Percentiles rank a stretch among this genome's conserved stretches.
Conservation (phyloP, 768 basidiomycete species). For the Baorangia bicolor region DNA sequence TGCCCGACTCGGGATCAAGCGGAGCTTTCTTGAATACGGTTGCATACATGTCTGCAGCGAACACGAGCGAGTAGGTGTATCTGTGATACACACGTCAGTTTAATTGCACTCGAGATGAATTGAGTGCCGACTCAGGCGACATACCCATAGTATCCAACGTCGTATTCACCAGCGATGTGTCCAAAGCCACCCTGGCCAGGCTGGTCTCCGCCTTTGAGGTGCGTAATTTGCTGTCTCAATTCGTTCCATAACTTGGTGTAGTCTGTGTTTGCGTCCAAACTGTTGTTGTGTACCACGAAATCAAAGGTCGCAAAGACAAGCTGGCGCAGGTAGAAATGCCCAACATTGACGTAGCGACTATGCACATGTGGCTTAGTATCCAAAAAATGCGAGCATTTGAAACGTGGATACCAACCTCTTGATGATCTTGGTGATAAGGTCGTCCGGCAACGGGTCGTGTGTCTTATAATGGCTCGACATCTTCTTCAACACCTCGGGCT, state of each 20-base stretch:
- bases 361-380: neutral
- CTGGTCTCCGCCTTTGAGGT: conserved; percentile 59
- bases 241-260: conserved; percentile 75
- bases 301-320: conserved; percentile 58
- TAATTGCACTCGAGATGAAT: neutral
- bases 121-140: neutral
- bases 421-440: conserved; percentile 71
- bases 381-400: neutral
- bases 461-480: conserved; percentile 81
- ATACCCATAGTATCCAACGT: conserved; percentile 64
- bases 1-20: conserved; percentile 62
- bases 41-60: conserved; percentile 56
- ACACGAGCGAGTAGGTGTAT: conserved; percentile 73
- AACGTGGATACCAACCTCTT: conserved; percentile 47
- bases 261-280: conserved; percentile 51
- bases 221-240: conserved; percentile 61
- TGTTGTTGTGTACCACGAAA: conserved; percentile 16
- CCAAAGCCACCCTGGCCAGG: conserved; percentile 73
- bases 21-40: conserved; percentile 79
- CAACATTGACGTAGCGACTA: conserved; percentile 75
- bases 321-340: conserved; percentile 65
- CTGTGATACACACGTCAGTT: conserved; percentile 21
- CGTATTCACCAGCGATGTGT: conserved; percentile 74
- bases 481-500: conserved; percentile 65
- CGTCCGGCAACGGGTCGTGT: conserved; percentile 63